Evolutionary conservation across 441 rosid species (phyloP).

Genomic region (Lepidium campestre): DNA sequence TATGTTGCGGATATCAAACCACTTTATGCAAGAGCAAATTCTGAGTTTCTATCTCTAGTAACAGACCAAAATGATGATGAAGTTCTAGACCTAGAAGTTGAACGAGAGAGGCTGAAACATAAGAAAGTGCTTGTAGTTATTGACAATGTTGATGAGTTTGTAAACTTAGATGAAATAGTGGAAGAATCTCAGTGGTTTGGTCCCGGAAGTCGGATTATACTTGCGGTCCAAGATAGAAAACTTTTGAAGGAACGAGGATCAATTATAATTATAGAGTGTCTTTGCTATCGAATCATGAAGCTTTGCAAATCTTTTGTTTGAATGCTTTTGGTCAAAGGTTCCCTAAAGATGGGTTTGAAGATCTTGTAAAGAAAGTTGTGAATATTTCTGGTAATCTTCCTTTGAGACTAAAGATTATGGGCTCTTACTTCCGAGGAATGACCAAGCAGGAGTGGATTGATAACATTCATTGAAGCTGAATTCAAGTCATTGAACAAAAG

Average conservation of each 20-base stretch:
- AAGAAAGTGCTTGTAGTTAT: constrained; percentile 13
- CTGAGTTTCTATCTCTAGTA: background rate
- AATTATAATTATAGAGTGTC: constrained; percentile 1
- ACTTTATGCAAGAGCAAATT: background rate
- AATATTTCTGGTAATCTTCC: constrained; percentile 23
- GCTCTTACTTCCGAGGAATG: constrained; percentile 7
- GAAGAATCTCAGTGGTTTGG: background rate
- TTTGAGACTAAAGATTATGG: constrained; percentile 27
- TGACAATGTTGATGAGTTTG: constrained; percentile 18
- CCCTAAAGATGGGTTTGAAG: background rate
- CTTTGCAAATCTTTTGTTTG: constrained; percentile 15
- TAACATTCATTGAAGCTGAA: background rate
- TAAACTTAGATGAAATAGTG: constrained; percentile 1
- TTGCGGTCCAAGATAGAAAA: background rate
- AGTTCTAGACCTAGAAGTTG: background rate
- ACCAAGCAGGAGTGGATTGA: constrained; percentile 2
- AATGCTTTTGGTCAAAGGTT: constrained; percentile 13
- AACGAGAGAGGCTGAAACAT: constrained; percentile 6
- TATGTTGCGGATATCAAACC: constrained; percentile 3
- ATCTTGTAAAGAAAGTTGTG: background rate
- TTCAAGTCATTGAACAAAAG: background rate
- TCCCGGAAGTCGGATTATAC: background rate
- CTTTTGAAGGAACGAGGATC: background rate
- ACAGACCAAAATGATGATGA: background rate
- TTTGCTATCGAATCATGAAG: constrained; percentile 1